Evolutionary conservation across 1,139 yeast genomes (phyloP), one percentile per base, ranked within the genome.

Genomic region (Zygotorulaspora mrakii): DNA sequence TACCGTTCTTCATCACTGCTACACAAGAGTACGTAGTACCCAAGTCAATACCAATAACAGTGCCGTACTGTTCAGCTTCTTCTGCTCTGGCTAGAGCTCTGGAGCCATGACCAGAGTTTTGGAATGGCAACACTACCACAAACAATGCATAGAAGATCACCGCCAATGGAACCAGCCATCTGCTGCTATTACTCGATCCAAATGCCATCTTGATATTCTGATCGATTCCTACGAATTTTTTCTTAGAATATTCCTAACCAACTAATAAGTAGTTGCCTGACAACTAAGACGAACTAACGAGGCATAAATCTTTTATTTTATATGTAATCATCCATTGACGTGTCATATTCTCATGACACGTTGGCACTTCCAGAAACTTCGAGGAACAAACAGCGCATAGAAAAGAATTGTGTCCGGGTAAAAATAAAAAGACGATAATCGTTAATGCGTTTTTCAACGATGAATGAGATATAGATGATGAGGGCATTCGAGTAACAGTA

Each of bases 21-120:
- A 87, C 96, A 77, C 95, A 87, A 6, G 95, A 86, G 69, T 86
- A 86, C 34, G 96, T 86, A 37, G 86, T 79, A 59, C 96, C 96
- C 66, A 88, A 76, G 67, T 77, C 82, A 49, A 77, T 77, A 68
- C 82, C 82, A 52, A 77, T 77, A 31, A 82, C 91, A 5, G 89
- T 82, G 55, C 89, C 91, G 53, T 82, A 82, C 56, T 65, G 73
- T 39, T 78, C 83, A 13, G 70, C 65, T 26, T 72, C 74, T 35
- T 69, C 79, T 20, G 55, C 61, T 39, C 49, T 50, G 9, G 51
- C 62, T 17, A 58, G 33, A 18, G 50, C 43, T 12, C 46, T 44
- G 18, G 55, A 43, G n/a, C 51, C 48, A 34, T 37, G 39, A 11
- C 42, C 38, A 23, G 56, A 48, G 42, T 67, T 68, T 37, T 74